Percentiles rank a stretch among this genome's conserved stretches.
Evolutionary conservation across 2,329 filamentous ascomycete genomes (phyloP).

Genomic region (Penicillium sp.): DNA sequence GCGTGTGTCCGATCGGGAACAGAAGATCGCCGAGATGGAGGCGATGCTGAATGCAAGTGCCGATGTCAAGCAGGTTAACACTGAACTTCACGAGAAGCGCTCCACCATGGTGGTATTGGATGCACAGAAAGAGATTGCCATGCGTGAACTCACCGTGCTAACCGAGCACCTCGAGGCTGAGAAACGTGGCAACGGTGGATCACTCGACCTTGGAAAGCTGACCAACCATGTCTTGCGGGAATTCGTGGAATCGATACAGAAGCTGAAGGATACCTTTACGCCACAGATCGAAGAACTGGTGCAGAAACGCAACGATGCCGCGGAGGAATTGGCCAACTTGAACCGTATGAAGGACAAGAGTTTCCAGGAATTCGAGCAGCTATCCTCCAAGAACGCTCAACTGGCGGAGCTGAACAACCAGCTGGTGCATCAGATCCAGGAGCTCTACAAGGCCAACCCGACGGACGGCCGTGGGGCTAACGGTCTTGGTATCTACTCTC

Average conservation of each 20-base stretch:
- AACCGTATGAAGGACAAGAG: constrained; percentile 83
- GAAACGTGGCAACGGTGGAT: constrained; percentile 69
- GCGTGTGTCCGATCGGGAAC: too few species aligned
- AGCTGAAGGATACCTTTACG: constrained; percentile 70
- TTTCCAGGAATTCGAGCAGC: constrained; percentile 87
- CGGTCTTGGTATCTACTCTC: constrained; percentile 56
- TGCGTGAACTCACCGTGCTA: constrained; percentile 80
- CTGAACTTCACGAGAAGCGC: constrained; percentile 79
- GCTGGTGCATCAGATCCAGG: constrained; percentile 86
- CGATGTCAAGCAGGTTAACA: constrained; percentile 68
- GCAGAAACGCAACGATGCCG: constrained; percentile 70
- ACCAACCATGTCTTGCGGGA: constrained; percentile 55
- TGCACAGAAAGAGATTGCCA: constrained; percentile 88
- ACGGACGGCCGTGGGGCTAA: too few species aligned
- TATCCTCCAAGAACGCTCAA: constrained; percentile 89
- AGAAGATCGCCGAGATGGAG: too few species aligned
- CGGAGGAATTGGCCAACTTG: constrained; percentile 75
- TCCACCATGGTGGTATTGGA: constrained; percentile 95
- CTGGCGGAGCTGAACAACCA: constrained; percentile 92
- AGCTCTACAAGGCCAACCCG: constrained; percentile 66
- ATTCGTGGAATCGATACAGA: constrained; percentile 54
- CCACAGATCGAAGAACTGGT: constrained; percentile 77
- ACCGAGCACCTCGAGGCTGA: constrained; percentile 79
- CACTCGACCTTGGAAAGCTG: constrained; percentile 66
- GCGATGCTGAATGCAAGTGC: constrained; percentile 62